These are phyloP conservation scores for Rhizopus arrhizus DNA, from an alignment of 371 early-diverging fungal species.

Conservation along the genomic window DNA sequence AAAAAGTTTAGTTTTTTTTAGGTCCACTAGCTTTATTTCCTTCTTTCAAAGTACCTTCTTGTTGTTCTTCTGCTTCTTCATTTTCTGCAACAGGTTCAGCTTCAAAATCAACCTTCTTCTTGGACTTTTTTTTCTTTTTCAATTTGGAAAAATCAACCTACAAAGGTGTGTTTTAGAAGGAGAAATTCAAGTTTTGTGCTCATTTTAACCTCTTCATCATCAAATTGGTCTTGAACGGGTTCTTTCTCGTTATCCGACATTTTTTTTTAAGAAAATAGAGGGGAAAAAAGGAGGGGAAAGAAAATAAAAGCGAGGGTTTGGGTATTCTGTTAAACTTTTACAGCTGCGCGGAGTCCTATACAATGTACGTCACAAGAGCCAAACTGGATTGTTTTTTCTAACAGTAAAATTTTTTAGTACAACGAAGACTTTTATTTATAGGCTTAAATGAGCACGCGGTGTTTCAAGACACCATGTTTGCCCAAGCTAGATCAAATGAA, in stretches of 20 bases:
- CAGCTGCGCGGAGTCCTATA: too few relatives aligned
- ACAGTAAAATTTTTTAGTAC: too few relatives aligned
- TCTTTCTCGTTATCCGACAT: conserved; percentile 58
- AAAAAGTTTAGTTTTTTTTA: not conserved
- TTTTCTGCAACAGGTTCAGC: conserved; percentile 30
- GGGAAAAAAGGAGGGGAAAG: not conserved
- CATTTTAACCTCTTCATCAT: conserved; percentile 45
- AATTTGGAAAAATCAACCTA: conserved; percentile 57
- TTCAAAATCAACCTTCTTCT: conserved; percentile 59
- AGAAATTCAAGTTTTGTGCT: not conserved
- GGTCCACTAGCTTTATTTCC: not conserved
- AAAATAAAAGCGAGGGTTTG: not conserved
- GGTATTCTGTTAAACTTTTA: too few relatives aligned
- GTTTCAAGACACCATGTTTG: too few relatives aligned
- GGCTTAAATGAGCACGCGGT: too few relatives aligned
- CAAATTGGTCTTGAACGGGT: conserved; percentile 43
- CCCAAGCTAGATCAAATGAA: too few relatives aligned
- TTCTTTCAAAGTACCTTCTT: conserved; percentile 2
- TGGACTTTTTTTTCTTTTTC: conserved; percentile 61
- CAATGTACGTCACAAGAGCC: too few relatives aligned
- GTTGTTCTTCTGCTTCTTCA: conserved; percentile 23
- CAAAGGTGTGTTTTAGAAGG: not conserved
- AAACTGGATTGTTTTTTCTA: too few relatives aligned
- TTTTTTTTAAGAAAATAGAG: not conserved
- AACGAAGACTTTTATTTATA: too few relatives aligned